A percentile compares a stretch with the other conserved stretches of the same genome.
These are phyloP conservation scores for Aspergillus sp. DNA, from an alignment of 2,329 filamentous ascomycete species.

Conservation along the genomic window DNA sequence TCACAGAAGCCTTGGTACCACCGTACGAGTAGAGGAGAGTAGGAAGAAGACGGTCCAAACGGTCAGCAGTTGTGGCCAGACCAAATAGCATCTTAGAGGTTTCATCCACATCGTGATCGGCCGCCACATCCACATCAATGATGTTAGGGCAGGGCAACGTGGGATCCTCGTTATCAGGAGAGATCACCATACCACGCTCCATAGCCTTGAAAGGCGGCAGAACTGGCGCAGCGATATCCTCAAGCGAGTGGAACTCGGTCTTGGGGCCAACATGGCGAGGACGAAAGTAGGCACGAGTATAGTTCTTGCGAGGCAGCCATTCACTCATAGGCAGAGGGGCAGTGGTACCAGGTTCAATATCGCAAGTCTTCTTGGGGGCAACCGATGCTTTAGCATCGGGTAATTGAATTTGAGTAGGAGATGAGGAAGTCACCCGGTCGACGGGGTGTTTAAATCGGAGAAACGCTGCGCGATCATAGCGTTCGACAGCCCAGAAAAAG, in stretches of 20 bases:
- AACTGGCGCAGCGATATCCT: conserved; percentile 33
- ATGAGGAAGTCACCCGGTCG: conserved; percentile 20
- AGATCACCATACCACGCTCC: conserved; percentile 35
- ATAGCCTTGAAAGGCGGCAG: conserved; percentile 33
- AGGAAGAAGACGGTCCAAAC: conserved; percentile 35
- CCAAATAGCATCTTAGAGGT: conserved; percentile 39
- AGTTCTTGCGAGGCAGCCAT: conserved; percentile 41
- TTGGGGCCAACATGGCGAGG: conserved; percentile 31
- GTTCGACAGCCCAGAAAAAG: conserved; percentile 38
- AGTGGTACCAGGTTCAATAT: conserved; percentile 27
- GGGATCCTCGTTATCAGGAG: conserved; percentile 26
- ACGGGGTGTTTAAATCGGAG: conserved; percentile 32
- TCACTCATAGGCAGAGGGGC: conserved; percentile 35
- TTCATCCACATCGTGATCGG: conserved; percentile 34
- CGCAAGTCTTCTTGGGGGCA: conserved; percentile 21
- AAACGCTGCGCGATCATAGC: conserved; percentile 33
- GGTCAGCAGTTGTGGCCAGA: conserved; percentile 39
- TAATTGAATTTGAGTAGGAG: conserved; percentile 16
- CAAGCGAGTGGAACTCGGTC: conserved; percentile 34
- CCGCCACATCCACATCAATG: conserved; percentile 36
- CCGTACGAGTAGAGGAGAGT: conserved; percentile 40
- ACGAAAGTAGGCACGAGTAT: conserved; percentile 39
- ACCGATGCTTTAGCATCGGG: neutral
- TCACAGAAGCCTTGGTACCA: conserved; percentile 34
- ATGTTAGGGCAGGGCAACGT: conserved; percentile 34